Evolutionary conservation across 306 rosid genomes (phyloP).

Genomic region (Ceratonia siliqua): DNA sequence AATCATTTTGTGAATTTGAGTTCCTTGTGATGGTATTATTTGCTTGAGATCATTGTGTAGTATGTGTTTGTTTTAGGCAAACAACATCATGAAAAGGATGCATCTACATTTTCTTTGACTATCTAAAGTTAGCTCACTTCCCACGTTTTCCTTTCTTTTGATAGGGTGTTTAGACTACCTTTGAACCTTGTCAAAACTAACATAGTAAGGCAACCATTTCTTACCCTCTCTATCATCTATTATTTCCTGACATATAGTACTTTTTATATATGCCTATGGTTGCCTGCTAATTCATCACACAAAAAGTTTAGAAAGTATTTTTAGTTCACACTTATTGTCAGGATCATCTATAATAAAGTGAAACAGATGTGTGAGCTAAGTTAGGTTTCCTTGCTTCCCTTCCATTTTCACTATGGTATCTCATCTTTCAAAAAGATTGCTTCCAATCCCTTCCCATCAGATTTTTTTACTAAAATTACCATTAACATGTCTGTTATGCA

Average conservation of each 20-base stretch:
- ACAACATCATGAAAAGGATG: not conserved
- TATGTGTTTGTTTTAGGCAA: conserved; percentile 35
- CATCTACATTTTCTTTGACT: conserved; percentile 6
- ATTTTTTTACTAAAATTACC: conserved; percentile 16
- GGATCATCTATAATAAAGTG: not conserved
- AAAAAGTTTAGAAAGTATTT: conserved; percentile 15
- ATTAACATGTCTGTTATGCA: not conserved
- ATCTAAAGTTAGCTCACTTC: conserved; percentile 9
- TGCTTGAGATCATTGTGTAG: no score
- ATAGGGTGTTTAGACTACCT: not conserved
- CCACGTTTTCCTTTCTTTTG: not conserved
- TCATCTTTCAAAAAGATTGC: not conserved
- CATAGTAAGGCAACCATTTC: not conserved
- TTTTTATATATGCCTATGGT: not conserved
- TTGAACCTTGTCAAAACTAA: conserved; percentile 12
- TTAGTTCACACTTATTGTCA: not conserved
- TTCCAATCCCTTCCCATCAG: not conserved
- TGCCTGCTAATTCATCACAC: not conserved
- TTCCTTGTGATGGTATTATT: no score
- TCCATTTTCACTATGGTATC: conserved; percentile 8
- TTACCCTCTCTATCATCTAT: conserved; percentile 1
- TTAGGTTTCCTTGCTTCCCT: conserved; percentile 13
- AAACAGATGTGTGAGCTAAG: not conserved
- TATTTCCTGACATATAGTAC: not conserved
- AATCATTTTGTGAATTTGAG: no score